These are phyloP conservation scores for Phytopythium sindhum DNA, from an alignment of 352 stramenopile genomes.

Conservation along the genomic window DNA sequence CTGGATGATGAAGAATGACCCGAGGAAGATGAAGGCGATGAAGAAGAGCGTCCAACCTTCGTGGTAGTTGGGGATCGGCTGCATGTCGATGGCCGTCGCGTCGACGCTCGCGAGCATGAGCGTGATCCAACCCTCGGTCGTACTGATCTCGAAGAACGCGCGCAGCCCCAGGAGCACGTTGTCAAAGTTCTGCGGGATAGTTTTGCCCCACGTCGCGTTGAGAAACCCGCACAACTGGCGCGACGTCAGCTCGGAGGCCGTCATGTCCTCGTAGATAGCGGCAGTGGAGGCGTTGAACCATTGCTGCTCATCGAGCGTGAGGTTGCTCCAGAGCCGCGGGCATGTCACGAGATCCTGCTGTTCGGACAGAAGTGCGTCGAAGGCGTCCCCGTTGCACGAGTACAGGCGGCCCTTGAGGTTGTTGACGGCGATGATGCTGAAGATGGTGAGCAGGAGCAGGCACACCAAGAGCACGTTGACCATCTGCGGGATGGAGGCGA, in stretches of 20 bases:
- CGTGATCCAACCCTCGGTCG: conserved; percentile 85
- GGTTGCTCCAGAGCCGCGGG: conserved; percentile 42
- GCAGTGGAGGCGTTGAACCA: conserved; percentile 34
- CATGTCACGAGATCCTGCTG: conserved; percentile 40
- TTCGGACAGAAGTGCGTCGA: conserved; percentile 26
- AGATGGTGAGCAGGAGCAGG: conserved; percentile 86
- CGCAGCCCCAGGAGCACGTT: conserved; percentile 59
- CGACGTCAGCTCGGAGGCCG: conserved; percentile 25
- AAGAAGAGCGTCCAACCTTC: conserved; percentile 80
- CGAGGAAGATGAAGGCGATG: conserved; percentile 85
- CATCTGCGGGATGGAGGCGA: conserved; percentile 76
- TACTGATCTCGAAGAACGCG: conserved; percentile 89
- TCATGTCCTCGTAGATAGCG: conserved; percentile 9
- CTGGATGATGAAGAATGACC: conserved; percentile 90
- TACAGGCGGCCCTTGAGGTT: conserved; percentile 90
- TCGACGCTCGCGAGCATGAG: conserved; percentile 88
- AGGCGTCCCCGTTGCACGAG: conserved; percentile 47
- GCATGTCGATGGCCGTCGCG: conserved; percentile 82
- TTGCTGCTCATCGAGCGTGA: conserved; percentile 28
- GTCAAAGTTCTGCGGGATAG: conserved; percentile 75
- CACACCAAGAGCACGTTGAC: conserved; percentile 78
- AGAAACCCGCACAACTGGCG: conserved; percentile 38
- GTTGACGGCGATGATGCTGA: conserved; percentile 90
- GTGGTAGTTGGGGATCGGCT: conserved; percentile 74
- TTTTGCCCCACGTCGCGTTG: conserved; percentile 33